Conservation (phyloP, 1,284 basidiomycete genomes). For the Stygiomarasmius scandens region DNA sequence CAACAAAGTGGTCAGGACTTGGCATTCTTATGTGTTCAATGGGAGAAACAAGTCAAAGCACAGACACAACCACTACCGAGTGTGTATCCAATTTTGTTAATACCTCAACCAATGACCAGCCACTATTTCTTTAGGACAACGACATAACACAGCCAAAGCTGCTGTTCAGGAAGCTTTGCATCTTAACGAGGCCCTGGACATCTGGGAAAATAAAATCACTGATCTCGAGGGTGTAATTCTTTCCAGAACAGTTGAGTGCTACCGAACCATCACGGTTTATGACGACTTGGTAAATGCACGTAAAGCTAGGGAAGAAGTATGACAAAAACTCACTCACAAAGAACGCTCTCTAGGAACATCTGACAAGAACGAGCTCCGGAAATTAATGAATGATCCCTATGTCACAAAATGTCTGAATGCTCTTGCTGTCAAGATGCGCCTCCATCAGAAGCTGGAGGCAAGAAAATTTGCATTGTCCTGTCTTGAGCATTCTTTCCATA, state of each 20-base stretch:
- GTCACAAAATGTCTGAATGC: slow-evolving; percentile 2
- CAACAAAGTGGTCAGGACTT: neutral
- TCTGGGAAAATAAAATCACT: too few relatives aligned
- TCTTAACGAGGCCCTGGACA: too few relatives aligned
- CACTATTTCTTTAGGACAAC: neutral
- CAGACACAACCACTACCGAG: slow-evolving; percentile 19
- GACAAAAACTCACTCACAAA: too few relatives aligned
- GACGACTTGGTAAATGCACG: too few relatives aligned
- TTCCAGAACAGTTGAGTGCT: too few relatives aligned
- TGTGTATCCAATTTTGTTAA: neutral
- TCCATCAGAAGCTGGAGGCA: neutral
- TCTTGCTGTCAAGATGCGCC: neutral
- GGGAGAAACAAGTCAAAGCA: slow-evolving; percentile 18
- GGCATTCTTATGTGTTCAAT: slow-evolving; percentile 16
- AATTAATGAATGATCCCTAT: neutral
- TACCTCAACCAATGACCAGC: neutral
- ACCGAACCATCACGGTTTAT: too few relatives aligned
- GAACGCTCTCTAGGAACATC: too few relatives aligned
- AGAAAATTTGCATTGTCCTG: slow-evolving; percentile 6
- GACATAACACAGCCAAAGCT: neutral
- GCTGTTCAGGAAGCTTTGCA: neutral
- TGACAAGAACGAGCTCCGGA: neutral
- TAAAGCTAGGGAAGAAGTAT: too few relatives aligned
- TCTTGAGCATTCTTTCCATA: neutral
- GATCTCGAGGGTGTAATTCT: too few relatives aligned